These are phyloP conservation scores for Verbascum thapsus DNA, from an alignment of 257 asterid genomes.

Conservation along the genomic window DNA sequence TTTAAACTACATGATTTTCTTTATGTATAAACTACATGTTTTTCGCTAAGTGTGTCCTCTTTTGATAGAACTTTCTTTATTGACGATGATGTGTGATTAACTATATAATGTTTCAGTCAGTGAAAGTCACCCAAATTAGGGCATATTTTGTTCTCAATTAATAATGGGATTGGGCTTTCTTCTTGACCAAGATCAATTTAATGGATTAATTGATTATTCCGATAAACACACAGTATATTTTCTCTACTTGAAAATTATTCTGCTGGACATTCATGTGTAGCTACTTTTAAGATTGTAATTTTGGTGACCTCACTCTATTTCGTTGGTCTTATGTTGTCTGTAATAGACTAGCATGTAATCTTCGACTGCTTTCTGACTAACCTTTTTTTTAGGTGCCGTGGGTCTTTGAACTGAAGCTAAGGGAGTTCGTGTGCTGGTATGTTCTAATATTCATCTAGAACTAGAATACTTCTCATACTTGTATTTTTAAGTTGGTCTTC, in stretches of 20 bases:
- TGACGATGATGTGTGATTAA: background rate
- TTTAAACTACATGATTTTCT: no score
- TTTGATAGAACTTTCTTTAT: constrained; percentile 2
- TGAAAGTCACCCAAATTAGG: background rate
- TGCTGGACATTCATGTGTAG: background rate
- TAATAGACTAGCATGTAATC: constrained; percentile 17
- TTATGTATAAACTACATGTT: background rate
- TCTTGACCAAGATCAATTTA: background rate
- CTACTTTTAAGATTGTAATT: constrained; percentile 7
- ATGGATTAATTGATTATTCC: constrained; percentile 18
- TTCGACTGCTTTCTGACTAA: constrained; percentile 26
- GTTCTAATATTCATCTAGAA: constrained; percentile 20
- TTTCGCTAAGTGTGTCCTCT: constrained; percentile 11
- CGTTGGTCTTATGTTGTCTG: constrained; percentile 22
- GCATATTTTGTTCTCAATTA: background rate
- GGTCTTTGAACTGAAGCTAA: constrained; percentile 79
- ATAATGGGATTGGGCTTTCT: constrained; percentile 16
- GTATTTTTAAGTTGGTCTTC: constrained; percentile 18
- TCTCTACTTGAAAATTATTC: background rate
- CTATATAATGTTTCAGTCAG: background rate
- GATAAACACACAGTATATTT: background rate
- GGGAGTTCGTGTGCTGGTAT: constrained; percentile 41
- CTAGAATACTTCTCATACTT: background rate
- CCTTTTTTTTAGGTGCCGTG: constrained; percentile 80
- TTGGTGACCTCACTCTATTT: constrained; percentile 17